Conservation (phyloP, 2,329 filamentous ascomycete genomes). For the Fusarium avenaceum region DNA sequence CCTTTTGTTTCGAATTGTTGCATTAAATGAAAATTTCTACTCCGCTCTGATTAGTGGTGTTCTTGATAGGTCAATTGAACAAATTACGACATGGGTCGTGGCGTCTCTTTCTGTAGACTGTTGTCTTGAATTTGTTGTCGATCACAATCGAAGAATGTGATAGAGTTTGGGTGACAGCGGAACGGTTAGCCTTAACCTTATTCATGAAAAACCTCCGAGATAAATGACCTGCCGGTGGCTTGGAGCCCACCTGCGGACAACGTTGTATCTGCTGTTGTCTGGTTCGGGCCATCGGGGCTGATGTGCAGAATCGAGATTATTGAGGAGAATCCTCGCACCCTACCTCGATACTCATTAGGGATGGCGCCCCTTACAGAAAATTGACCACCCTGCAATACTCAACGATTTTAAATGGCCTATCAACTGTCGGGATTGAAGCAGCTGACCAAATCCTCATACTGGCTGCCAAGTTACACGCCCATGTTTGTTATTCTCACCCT, state of each 20-base stretch:
- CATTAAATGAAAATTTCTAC: not conserved
- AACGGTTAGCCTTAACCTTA: conserved; percentile 7
- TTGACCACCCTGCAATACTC: not conserved
- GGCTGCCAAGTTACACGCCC: too few species aligned
- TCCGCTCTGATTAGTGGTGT: fast-evolving
- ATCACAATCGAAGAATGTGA: not conserved
- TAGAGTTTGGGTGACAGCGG: not conserved
- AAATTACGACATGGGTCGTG: too few species aligned
- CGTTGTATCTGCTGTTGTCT: not conserved
- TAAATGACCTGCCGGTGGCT: not conserved
- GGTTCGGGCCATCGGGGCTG: not conserved
- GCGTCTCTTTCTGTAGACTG: not conserved
- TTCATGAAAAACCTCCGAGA: not conserved
- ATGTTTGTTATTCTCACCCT: not conserved
- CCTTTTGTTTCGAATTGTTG: too few species aligned
- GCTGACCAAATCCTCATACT: not conserved
- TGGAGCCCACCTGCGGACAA: not conserved
- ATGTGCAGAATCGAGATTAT: not conserved
- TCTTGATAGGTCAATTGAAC: too few species aligned
- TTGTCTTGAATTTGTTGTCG: not conserved
- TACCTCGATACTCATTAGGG: not conserved
- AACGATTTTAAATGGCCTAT: not conserved
- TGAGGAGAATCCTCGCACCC: not conserved
- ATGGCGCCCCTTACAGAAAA: not conserved
- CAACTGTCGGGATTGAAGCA: not conserved